A percentile compares a stretch with the other conserved stretches of the same genome.
These are phyloP conservation scores for Eruca vesicaria DNA, from an alignment of 441 rosid genomes.

Conservation along the genomic window DNA sequence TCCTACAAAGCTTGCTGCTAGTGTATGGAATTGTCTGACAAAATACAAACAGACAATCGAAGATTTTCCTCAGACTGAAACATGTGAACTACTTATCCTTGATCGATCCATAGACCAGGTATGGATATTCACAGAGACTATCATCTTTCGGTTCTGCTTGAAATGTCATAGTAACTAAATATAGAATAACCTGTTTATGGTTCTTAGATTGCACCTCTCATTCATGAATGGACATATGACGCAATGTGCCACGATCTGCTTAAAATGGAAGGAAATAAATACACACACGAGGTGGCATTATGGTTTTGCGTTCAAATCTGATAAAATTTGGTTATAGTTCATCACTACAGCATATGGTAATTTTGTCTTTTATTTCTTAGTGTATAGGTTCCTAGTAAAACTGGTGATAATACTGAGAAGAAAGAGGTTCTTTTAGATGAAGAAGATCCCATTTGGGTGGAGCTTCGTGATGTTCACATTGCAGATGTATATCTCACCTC, in stretches of 20 bases:
- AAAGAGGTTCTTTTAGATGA: constrained; percentile 93
- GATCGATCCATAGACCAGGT: constrained; percentile 97
- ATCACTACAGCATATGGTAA: constrained; percentile 33
- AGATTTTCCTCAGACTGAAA: constrained; percentile 83
- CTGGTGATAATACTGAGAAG: constrained; percentile 75
- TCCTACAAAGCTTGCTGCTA: constrained; percentile 94
- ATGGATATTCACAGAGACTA: constrained; percentile 6
- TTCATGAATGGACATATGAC: constrained; percentile 99
- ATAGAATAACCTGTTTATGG: background rate
- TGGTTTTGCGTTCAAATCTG: constrained; percentile 3
- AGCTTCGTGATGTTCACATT: constrained; percentile 94
- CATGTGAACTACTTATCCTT: constrained; percentile 85
- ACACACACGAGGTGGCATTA: constrained; percentile 71
- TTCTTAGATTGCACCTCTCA: constrained; percentile 86
- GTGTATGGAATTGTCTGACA: constrained; percentile 79
- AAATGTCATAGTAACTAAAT: background rate
- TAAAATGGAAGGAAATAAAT: constrained; percentile 80
- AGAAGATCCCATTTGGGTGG: constrained; percentile 93
- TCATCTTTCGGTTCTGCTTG: constrained; percentile 10
- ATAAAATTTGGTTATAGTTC: background rate
- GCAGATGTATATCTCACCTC: constrained; percentile 61
- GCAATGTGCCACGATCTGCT: constrained; percentile 71
- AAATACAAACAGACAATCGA: constrained; percentile 69
- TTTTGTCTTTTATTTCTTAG: constrained; percentile 28
- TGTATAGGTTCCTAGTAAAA: constrained; percentile 72